Conservation (phyloP, 23 red algal genomes). For the Gracilaria domingensis region DNA sequence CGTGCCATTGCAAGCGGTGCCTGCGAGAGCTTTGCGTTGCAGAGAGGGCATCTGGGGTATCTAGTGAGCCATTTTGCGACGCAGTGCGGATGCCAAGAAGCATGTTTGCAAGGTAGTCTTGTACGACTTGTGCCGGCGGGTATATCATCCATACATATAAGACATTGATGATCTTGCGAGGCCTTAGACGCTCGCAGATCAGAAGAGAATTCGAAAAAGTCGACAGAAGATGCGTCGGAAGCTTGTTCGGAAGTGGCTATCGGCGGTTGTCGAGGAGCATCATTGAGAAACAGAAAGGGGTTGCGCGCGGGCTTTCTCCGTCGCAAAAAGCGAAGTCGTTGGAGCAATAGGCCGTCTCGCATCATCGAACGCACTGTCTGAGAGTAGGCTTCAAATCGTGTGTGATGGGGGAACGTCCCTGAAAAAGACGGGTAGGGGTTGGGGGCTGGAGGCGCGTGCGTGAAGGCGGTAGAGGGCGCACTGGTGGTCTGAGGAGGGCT, state of each 20-base stretch:
- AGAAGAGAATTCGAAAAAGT: constrained; percentile 30
- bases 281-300: constrained; percentile 46
- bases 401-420: not conserved
- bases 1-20: not conserved
- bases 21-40: constrained; percentile 23
- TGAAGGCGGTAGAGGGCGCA: too few species aligned
- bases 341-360: constrained; percentile 17
- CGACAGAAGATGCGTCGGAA: constrained; percentile 39
- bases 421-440: not conserved
- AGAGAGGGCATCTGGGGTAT: constrained; percentile 43
- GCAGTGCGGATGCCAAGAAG: constrained; percentile 48
- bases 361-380: not conserved
- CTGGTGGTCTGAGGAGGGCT: too few species aligned
- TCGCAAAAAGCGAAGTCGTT: constrained; percentile 33
- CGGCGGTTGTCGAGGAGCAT: constrained; percentile 45
- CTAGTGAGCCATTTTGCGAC: constrained; percentile 50
- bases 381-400: not conserved
- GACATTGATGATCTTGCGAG: constrained; percentile 39
- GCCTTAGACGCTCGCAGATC: constrained; percentile 30
- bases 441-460: too few species aligned
- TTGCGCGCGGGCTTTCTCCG: constrained; percentile 27
- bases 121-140: constrained; percentile 6
- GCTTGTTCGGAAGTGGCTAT: constrained; percentile 34
- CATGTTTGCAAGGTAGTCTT: constrained; percentile 47
- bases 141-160: constrained; percentile 58